Conservation (phyloP, 805 yeast genomes). For the Wickerhamiella slavikovae region DNA sequence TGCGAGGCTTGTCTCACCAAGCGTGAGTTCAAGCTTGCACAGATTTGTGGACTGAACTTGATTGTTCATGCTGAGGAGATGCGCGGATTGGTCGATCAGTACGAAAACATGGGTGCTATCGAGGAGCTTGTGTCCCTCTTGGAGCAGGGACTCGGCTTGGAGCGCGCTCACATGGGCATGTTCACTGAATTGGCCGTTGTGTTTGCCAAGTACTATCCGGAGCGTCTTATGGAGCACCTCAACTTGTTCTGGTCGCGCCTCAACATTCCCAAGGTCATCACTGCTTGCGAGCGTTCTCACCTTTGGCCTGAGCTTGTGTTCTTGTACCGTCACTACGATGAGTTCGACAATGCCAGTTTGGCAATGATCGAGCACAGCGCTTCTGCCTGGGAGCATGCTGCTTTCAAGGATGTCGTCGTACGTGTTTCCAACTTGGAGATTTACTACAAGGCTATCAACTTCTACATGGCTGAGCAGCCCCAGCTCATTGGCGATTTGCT, state of each 20-base stretch:
- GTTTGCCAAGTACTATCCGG: slow-evolving; percentile 79
- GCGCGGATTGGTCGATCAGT: slow-evolving; percentile 67
- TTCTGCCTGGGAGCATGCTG: slow-evolving; percentile 77
- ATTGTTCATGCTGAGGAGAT: slow-evolving; percentile 95
- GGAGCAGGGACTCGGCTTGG: slow-evolving; percentile 88
- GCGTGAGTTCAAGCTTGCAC: slow-evolving; percentile 90
- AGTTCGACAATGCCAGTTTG: slow-evolving; percentile 96
- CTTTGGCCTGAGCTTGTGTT: slow-evolving; percentile 92
- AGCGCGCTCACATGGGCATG: slow-evolving; percentile 99
- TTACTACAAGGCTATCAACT: slow-evolving; percentile 90
- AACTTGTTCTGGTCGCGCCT: slow-evolving; percentile 95
- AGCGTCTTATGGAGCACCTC: slow-evolving; percentile 85
- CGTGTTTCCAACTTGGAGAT: slow-evolving; percentile 93
- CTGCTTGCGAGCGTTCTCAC: slow-evolving; percentile 84
- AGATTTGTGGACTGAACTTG: slow-evolving; percentile 93
- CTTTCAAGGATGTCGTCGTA: slow-evolving; percentile 85
- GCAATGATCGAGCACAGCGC: slow-evolving; percentile 92
- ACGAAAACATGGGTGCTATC: slow-evolving; percentile 80
- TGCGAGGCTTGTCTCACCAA: slow-evolving; percentile 90
- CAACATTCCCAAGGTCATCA: slow-evolving; percentile 90
- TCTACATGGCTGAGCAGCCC: slow-evolving; percentile 84
- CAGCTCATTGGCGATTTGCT: slow-evolving; percentile 71
- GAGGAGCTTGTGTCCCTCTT: slow-evolving; percentile 78
- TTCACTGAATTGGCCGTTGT: slow-evolving; percentile 86
- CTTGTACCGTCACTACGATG: slow-evolving; percentile 94